phyloP scores from a whole-genome alignment of 345 rosid genomes.

The Sonneratia caseolaris region DNA sequence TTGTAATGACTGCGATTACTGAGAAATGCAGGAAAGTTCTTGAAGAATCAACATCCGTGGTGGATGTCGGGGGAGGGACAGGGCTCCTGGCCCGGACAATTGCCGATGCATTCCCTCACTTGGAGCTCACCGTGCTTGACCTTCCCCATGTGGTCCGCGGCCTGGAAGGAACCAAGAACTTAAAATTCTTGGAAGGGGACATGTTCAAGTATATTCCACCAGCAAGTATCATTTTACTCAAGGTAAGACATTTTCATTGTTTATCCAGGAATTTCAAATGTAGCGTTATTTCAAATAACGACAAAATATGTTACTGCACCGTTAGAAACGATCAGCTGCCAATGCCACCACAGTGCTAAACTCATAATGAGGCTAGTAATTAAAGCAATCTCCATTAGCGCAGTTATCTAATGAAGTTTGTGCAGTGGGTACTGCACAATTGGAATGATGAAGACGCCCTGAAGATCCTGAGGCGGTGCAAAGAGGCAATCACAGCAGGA shows the following conservation, averaged over 20 bases:
- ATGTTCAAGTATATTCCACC: slow-evolving; percentile 28
- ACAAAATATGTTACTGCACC: too few species aligned
- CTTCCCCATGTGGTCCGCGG: slow-evolving; percentile 14
- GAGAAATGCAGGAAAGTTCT: slow-evolving; percentile 11
- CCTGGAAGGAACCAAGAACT: slow-evolving; percentile 11
- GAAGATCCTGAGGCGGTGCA: slow-evolving; percentile 32
- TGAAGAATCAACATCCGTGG: slow-evolving; percentile 16
- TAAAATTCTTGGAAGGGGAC: slow-evolving; percentile 24
- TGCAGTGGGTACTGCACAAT: slow-evolving; percentile 7
- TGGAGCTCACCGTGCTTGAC: slow-evolving; percentile 21
- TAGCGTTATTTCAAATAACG: too few species aligned
- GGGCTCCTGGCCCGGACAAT: slow-evolving; percentile 19
- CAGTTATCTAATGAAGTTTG: not conserved
- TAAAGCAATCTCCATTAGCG: not conserved
- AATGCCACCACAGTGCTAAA: too few species aligned
- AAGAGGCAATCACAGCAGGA: slow-evolving; percentile 17
- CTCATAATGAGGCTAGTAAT: not conserved
- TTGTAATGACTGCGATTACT: slow-evolving; percentile 7
- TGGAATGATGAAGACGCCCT: slow-evolving; percentile 36
- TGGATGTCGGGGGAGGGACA: slow-evolving; percentile 29
- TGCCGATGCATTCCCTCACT: slow-evolving; percentile 13
- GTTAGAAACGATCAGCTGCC: too few species aligned
- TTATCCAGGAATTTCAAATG: too few species aligned
- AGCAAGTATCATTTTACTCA: slow-evolving; percentile 17
- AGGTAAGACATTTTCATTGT: slow-evolving; percentile 12